phyloP scores from a whole-genome alignment of 345 rosid species.

The Microthlaspi erraticum region DNA sequence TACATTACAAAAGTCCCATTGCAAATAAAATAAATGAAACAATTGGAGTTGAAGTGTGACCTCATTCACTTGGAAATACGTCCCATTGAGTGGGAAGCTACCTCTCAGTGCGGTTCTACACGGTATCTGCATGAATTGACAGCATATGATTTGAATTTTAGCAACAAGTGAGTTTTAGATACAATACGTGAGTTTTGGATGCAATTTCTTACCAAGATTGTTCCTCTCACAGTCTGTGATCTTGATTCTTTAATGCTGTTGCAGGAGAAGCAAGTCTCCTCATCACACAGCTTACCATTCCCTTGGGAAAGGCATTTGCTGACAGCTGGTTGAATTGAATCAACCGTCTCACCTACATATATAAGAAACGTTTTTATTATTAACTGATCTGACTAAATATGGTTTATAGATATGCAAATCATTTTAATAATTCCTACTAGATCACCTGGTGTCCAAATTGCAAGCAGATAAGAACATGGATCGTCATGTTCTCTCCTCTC shows the following conservation, averaged over 20 bases:
- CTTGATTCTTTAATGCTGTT: conserved; percentile 67
- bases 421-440: conserved; percentile 3
- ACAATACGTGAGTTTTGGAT: conserved; percentile 25
- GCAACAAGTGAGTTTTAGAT: conserved; percentile 18
- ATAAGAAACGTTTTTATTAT: neutral
- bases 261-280: conserved; percentile 76
- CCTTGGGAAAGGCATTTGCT: conserved; percentile 61
- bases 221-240: conserved; percentile 83
- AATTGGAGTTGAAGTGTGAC: conserved; percentile 41
- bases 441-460: conserved; percentile 98
- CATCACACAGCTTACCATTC: conserved; percentile 56
- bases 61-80: conserved; percentile 97
- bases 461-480: conserved; percentile 84
- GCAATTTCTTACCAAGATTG: conserved; percentile 67
- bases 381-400: neutral
- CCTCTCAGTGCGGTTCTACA: conserved; percentile 98
- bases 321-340: conserved; percentile 68
- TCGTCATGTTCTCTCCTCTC: conserved; percentile 83
- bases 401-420: conserved; percentile 6
- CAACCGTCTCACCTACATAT: conserved; percentile 92
- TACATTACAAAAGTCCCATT: neutral
- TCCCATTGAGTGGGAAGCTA: conserved; percentile 95
- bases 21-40: neutral
- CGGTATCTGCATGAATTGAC: conserved; percentile 63
- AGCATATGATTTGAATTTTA: conserved; percentile 6